Evolutionary conservation across 371 early-diverging fungal genomes (phyloP).

Genomic region (Cokeromyces recurvatus): DNA sequence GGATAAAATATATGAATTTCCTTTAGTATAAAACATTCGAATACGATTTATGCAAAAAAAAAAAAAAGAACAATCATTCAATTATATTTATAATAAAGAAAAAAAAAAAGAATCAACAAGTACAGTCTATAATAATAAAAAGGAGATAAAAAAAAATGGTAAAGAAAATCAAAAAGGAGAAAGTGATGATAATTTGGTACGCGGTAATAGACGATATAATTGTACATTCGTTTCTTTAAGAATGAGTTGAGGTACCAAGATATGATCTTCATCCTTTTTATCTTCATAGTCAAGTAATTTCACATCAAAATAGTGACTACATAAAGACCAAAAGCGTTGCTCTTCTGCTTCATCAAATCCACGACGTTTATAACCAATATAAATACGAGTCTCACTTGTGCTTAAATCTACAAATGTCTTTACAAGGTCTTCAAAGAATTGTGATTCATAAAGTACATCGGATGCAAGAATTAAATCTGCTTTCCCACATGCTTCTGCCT

Average conservation of each 20-base stretch:
- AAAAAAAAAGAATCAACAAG: background rate
- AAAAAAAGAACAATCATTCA: no score
- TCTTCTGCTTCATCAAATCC: slow-evolving; percentile 39
- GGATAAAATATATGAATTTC: slow-evolving; percentile 25
- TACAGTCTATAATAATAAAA: background rate
- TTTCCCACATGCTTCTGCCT: slow-evolving; percentile 22
- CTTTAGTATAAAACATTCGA: slow-evolving; percentile 38
- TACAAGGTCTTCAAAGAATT: slow-evolving; percentile 42
- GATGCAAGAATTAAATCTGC: slow-evolving; percentile 58
- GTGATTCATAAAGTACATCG: slow-evolving; percentile 56
- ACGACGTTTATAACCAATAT: slow-evolving; percentile 56
- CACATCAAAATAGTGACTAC: slow-evolving; percentile 19
- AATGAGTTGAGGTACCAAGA: slow-evolving; percentile 22
- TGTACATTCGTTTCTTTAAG: slow-evolving; percentile 22
- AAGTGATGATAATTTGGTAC: no score
- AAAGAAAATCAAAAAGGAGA: slow-evolving; percentile 2
- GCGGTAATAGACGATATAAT: slow-evolving; percentile 26
- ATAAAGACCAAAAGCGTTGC: slow-evolving; percentile 38
- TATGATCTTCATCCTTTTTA: slow-evolving; percentile 16
- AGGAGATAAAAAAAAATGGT: no score
- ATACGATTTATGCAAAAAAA: no score
- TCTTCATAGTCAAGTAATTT: slow-evolving; percentile 8
- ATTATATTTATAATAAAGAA: no score
- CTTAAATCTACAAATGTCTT: slow-evolving; percentile 45
- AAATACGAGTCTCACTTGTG: slow-evolving; percentile 37